These are phyloP conservation scores for Melocanna baccifera DNA, from an alignment of 176 grass and related monocot species.

Conservation along the genomic window DNA sequence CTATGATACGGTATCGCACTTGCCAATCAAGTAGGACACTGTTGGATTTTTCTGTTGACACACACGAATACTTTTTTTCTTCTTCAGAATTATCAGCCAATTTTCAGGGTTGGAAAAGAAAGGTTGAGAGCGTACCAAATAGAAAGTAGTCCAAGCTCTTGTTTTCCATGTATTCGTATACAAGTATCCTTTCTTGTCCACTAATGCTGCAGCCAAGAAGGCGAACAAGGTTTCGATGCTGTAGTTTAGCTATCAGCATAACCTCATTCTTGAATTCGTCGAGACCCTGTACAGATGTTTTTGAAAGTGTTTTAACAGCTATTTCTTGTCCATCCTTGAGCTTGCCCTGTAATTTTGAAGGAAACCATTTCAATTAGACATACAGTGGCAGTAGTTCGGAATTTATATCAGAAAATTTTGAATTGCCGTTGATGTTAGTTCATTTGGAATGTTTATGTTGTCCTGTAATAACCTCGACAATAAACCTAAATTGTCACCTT, in stretches of 20 bases:
- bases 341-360: slow-evolving; percentile 46
- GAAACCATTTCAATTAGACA: slow-evolving; percentile 1
- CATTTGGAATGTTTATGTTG: background rate
- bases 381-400: background rate
- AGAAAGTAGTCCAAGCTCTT: slow-evolving; percentile 70
- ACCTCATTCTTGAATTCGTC: slow-evolving; percentile 82
- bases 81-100: background rate
- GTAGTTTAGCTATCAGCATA: slow-evolving; percentile 54
- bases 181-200: slow-evolving; percentile 62
- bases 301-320: slow-evolving; percentile 75
- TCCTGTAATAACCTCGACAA: background rate
- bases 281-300: slow-evolving; percentile 55
- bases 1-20: slow-evolving; percentile 63
- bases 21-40: slow-evolving; percentile 52
- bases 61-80: slow-evolving; percentile 5
- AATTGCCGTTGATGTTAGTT: background rate
- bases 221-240: slow-evolving; percentile 70
- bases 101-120: slow-evolving; percentile 3
- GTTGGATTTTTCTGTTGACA: slow-evolving; percentile 48
- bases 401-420: background rate
- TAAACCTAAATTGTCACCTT: background rate
- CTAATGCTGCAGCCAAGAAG: slow-evolving; percentile 67
- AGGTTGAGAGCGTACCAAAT: slow-evolving; percentile 43
- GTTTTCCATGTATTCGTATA: slow-evolving; percentile 75
- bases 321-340: slow-evolving; percentile 70